A percentile compares a stretch with the other conserved stretches of the same genome.
Evolutionary conservation across 2,329 filamentous ascomycete species (phyloP).

Genomic region (Fusarium aywerte): DNA sequence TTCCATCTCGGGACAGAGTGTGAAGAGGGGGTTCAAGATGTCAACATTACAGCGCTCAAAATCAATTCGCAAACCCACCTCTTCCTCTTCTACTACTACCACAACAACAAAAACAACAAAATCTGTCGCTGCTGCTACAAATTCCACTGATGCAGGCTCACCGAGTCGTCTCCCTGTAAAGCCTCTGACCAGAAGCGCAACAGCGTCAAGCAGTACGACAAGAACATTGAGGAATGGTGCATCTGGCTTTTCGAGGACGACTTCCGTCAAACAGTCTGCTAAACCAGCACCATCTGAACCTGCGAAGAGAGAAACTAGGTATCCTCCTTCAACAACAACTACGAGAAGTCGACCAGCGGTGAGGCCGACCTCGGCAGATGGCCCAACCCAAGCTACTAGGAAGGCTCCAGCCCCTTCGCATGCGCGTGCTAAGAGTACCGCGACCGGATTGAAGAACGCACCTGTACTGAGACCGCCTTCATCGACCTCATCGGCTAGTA

Average conservation of each 20-base stretch:
- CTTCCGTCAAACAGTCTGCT: slow-evolving; percentile 41
- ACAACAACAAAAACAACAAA: slow-evolving; percentile 2
- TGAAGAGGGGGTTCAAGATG: slow-evolving; percentile 47
- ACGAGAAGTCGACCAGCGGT: slow-evolving; percentile 45
- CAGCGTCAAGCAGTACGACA: slow-evolving; percentile 42
- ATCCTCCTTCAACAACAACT: slow-evolving; percentile 51
- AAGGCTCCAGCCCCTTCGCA: slow-evolving; percentile 40
- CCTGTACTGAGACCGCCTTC: slow-evolving; percentile 49
- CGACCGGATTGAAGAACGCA: slow-evolving; percentile 44
- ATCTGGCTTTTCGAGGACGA: slow-evolving; percentile 31
- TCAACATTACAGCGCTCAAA: slow-evolving; percentile 60
- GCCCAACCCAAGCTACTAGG: slow-evolving; percentile 35
- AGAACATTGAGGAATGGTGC: slow-evolving; percentile 38
- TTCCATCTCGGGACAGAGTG: slow-evolving; percentile 1
- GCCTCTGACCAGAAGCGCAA: slow-evolving; percentile 52
- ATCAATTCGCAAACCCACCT: slow-evolving; percentile 59
- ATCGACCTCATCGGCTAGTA: slow-evolving; percentile 38
- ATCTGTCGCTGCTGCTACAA: slow-evolving; percentile 8
- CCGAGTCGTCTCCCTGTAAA: slow-evolving; percentile 64
- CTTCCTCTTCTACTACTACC: slow-evolving; percentile 30
- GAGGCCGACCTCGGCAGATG: slow-evolving; percentile 50
- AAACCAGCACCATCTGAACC: slow-evolving; percentile 27
- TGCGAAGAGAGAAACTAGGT: slow-evolving; percentile 45
- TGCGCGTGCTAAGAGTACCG: slow-evolving; percentile 50
- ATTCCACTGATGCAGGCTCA: slow-evolving; percentile 48